A percentile compares a stretch with the other conserved stretches of the same genome.
These are phyloP conservation scores for Lactarius evosmus DNA, from an alignment of 768 basidiomycete species.

Conservation along the genomic window DNA sequence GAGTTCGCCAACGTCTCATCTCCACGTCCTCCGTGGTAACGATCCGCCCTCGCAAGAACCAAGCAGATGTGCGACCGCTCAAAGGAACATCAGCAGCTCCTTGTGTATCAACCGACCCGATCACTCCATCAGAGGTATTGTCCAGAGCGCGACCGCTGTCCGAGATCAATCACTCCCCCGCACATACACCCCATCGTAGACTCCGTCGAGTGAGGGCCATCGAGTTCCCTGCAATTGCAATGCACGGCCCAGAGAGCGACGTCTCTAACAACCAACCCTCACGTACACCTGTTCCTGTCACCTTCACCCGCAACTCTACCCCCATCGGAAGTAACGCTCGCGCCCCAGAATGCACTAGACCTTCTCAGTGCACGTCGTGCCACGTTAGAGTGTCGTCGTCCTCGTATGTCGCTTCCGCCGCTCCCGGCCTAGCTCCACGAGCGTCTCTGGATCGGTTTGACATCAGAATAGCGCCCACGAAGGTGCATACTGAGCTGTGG, in stretches of 20 bases:
- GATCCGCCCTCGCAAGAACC: conserved; percentile 20
- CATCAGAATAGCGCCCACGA: conserved; percentile 18
- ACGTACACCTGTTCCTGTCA: conserved; percentile 2
- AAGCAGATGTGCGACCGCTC: conserved; percentile 3
- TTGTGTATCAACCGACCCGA: conserved; percentile 7
- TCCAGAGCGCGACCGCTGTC: conserved; percentile 22
- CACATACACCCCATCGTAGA: conserved; percentile 16
- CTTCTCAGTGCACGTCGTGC: not conserved
- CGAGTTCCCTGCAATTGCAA: conserved; percentile 20
- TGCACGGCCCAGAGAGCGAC: conserved; percentile 1
- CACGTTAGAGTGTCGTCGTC: conserved; percentile 2
- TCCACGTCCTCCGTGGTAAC: conserved; percentile 28
- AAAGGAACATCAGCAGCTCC: conserved; percentile 11
- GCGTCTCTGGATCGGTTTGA: conserved; percentile 25
- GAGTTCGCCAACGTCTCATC: conserved; percentile 27
- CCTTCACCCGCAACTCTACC: not conserved
- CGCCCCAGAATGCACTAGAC: not conserved
- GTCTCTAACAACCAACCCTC: conserved; percentile 3
- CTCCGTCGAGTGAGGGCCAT: conserved; percentile 28
- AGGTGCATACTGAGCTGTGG: conserved; percentile 27
- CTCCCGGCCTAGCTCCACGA: conserved; percentile 2
- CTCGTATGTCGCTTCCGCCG: conserved; percentile 10
- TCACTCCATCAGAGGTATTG: conserved; percentile 9
- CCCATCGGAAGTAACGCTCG: not conserved
- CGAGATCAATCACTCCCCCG: conserved; percentile 20